A percentile compares a stretch with the other conserved stretches of the same genome.
These are phyloP conservation scores for Tolypocladium tropicale DNA, from an alignment of 2,329 filamentous ascomycete genomes.

Conservation along the genomic window DNA sequence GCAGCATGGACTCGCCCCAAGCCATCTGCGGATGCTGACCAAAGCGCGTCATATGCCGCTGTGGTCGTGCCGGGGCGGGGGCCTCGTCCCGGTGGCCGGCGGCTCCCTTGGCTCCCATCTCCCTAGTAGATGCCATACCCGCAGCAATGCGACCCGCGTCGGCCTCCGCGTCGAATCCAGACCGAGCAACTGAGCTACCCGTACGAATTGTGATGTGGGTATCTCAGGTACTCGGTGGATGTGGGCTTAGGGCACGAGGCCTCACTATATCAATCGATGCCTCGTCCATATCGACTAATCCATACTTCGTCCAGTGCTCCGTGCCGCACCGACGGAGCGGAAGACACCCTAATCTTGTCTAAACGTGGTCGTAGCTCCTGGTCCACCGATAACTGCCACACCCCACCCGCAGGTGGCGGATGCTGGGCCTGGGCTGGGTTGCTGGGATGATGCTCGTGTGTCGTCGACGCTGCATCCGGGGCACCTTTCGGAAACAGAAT, in stretches of 20 bases:
- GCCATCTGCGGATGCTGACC: neutral
- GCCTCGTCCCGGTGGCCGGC: neutral
- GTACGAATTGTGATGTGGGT: neutral
- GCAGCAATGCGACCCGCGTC: neutral
- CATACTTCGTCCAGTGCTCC: neutral
- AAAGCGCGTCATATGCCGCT: neutral
- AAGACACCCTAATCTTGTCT: neutral
- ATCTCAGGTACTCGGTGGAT: neutral
- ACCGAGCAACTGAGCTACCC: neutral
- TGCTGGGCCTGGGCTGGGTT: neutral
- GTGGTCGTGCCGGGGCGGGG: neutral
- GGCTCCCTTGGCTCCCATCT: too few relatives aligned
- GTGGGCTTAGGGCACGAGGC: neutral
- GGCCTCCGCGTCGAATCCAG: neutral
- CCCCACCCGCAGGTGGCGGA: slow-evolving; percentile 1
- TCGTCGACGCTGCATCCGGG: neutral
- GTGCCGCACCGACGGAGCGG: neutral
- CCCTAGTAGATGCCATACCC: neutral
- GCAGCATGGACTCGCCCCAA: neutral
- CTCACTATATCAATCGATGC: neutral
- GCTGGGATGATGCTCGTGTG: slow-evolving; percentile 2
- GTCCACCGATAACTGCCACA: neutral
- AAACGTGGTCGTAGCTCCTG: neutral
- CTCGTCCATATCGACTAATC: neutral
- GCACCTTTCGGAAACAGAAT: neutral